Evolutionary conservation across 495 filamentous ascomycete species (phyloP).

Genomic region (Penicillium psychrofluorescens): DNA sequence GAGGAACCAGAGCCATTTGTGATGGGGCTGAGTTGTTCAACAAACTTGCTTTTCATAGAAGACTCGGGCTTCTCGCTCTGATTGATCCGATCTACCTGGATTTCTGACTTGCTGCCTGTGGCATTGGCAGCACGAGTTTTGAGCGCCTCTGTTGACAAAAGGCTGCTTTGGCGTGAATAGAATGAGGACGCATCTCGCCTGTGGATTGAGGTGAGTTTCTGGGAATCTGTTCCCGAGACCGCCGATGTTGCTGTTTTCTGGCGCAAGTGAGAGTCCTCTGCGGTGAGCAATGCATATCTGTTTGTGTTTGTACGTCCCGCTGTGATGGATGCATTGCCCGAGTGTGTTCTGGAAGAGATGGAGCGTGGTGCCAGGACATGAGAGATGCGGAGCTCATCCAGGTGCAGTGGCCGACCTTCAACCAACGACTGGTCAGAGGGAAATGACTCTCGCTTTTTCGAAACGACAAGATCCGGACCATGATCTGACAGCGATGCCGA

Average conservation of each 20-base stretch:
- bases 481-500: slow-evolving; percentile 14
- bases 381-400: slow-evolving; percentile 28
- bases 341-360: slow-evolving; percentile 14
- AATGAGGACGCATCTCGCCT: slow-evolving; percentile 17
- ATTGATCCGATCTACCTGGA: too few relatives aligned
- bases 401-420: slow-evolving; percentile 19
- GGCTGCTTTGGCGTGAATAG: slow-evolving; percentile 22
- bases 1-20: too few relatives aligned
- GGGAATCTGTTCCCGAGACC: slow-evolving; percentile 1
- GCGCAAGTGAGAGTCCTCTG: slow-evolving; percentile 5
- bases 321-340: slow-evolving; percentile 15
- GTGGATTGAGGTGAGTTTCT: slow-evolving; percentile 2
- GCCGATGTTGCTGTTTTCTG: slow-evolving; percentile 3
- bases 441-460: slow-evolving; percentile 18
- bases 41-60: slow-evolving; percentile 19
- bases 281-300: slow-evolving; percentile 7
- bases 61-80: too few relatives aligned
- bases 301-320: slow-evolving; percentile 10
- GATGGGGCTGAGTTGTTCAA: slow-evolving; percentile 19
- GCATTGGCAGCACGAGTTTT: slow-evolving; percentile 1
- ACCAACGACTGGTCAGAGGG: slow-evolving; percentile 3
- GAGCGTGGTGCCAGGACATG: slow-evolving; percentile 19
- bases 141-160: slow-evolving; percentile 4
- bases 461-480: slow-evolving; percentile 14
- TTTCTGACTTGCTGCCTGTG: neutral